phyloP scores from a whole-genome alignment of 306 rosid genomes.

The Arachis hypogaea region DNA sequence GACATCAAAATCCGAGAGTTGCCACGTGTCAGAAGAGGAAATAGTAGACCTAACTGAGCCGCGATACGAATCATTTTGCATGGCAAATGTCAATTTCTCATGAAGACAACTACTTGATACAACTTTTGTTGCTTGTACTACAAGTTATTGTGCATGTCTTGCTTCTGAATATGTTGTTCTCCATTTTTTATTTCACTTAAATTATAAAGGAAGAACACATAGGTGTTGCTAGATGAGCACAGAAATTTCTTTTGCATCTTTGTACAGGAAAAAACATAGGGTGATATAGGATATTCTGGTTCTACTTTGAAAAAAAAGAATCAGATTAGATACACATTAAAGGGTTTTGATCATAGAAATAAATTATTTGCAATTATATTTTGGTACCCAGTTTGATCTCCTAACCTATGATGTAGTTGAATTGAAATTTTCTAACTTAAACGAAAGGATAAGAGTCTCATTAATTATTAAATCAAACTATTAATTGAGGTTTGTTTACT shows the following conservation, averaged over 20 bases:
- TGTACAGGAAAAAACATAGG: slow-evolving; percentile 61
- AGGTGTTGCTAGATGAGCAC: slow-evolving; percentile 40
- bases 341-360: slow-evolving; percentile 29
- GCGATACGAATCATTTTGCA: slow-evolving; percentile 74
- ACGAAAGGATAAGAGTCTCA: no score
- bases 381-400: neutral
- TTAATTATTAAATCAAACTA: slow-evolving; percentile 1
- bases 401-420: slow-evolving; percentile 6
- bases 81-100: slow-evolving; percentile 50
- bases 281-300: slow-evolving; percentile 40
- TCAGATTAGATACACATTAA: slow-evolving; percentile 30
- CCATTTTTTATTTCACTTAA: slow-evolving; percentile 5
- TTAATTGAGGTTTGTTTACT: neutral
- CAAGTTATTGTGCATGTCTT: slow-evolving; percentile 3
- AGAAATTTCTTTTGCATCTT: slow-evolving; percentile 40
- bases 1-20: slow-evolving; percentile 54
- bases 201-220: slow-evolving; percentile 36
- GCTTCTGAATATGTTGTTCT: slow-evolving; percentile 32
- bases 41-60: slow-evolving; percentile 91
- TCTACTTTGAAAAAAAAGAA: slow-evolving; percentile 39
- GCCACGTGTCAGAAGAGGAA: slow-evolving; percentile 63
- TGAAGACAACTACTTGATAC: slow-evolving; percentile 31
- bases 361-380: slow-evolving; percentile 22
- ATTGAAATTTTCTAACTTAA: neutral
- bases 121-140: slow-evolving; percentile 13